Evolutionary conservation across 805 yeast species (phyloP).

Genomic region (Kockiozyma suomiensis): DNA sequence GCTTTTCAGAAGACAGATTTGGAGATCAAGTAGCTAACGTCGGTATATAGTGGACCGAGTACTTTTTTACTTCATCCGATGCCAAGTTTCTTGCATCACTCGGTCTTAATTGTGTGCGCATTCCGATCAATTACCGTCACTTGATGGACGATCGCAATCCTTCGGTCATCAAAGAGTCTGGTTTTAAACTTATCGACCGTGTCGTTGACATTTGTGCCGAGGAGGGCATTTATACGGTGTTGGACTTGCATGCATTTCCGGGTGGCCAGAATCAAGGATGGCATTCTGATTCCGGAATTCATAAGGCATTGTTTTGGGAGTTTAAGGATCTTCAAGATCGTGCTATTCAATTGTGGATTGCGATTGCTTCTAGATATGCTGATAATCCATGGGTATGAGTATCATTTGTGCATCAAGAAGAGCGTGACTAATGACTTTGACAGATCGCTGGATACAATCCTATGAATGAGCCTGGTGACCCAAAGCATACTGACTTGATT

Average conservation of each 20-base stretch:
- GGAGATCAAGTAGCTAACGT: too few species aligned
- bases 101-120: constrained; percentile 52
- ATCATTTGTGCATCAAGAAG: too few species aligned
- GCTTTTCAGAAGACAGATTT: too few species aligned
- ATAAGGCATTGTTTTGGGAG: constrained; percentile 54
- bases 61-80: constrained; percentile 56
- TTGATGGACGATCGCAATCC: constrained; percentile 53
- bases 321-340: constrained; percentile 54
- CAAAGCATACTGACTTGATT: constrained; percentile 49
- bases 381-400: constrained; percentile 49
- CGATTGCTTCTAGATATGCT: constrained; percentile 51
- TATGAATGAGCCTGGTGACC: constrained; percentile 55
- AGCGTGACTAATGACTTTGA: too few species aligned
- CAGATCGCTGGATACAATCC: constrained; percentile 55
- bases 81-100: constrained; percentile 50
- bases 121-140: constrained; percentile 57
- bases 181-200: constrained; percentile 51
- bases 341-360: constrained; percentile 50
- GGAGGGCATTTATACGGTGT: constrained; percentile 52
- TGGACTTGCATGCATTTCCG: constrained; percentile 55
- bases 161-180: constrained; percentile 48
- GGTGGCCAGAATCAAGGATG: constrained; percentile 61
- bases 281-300: constrained; percentile 54
- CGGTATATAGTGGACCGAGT: constrained; percentile 40
- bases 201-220: constrained; percentile 49